These are phyloP conservation scores for Papilionanthe hybrid DNA, from an alignment of 116 monocot genomes.

Conservation along the genomic window DNA sequence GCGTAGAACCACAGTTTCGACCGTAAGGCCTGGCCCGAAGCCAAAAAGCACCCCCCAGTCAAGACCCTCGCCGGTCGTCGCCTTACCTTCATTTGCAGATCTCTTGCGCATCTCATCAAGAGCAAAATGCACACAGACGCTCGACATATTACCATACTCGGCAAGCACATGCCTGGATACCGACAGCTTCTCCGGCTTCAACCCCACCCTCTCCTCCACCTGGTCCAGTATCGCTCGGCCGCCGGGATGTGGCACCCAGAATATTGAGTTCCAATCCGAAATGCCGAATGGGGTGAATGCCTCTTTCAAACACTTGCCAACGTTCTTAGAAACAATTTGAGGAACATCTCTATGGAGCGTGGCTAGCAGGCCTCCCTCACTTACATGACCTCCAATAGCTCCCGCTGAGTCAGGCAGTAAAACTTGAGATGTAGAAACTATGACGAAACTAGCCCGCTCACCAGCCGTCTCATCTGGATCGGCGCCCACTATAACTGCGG, in stretches of 20 bases:
- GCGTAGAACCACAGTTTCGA: slow-evolving; percentile 1
- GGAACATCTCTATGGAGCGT: slow-evolving; percentile 4
- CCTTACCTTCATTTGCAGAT: neutral
- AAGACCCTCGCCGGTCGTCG: neutral
- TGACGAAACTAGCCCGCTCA: neutral
- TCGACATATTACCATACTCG: slow-evolving; percentile 9
- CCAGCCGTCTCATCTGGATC: neutral
- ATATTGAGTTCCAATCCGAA: slow-evolving; percentile 5
- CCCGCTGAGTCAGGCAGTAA: neutral
- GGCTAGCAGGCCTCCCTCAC: neutral
- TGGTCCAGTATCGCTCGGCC: slow-evolving; percentile 3
- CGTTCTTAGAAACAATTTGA: neutral
- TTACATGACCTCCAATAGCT: neutral
- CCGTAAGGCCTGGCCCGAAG: neutral
- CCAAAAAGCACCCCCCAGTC: slow-evolving; percentile 6
- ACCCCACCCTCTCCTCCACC: neutral
- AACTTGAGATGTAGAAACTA: neutral
- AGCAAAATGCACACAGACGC: neutral
- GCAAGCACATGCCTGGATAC: neutral
- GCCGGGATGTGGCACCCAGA: neutral
- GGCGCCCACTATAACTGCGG: slow-evolving; percentile 2
- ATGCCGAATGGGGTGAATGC: neutral
- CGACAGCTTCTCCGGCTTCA: neutral
- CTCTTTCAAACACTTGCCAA: slow-evolving; percentile 1
- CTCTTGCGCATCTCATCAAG: slow-evolving; percentile 2